These are phyloP conservation scores for Vitis rupestris DNA, from an alignment of 164 flowering plant genomes.

Conservation along the genomic window DNA sequence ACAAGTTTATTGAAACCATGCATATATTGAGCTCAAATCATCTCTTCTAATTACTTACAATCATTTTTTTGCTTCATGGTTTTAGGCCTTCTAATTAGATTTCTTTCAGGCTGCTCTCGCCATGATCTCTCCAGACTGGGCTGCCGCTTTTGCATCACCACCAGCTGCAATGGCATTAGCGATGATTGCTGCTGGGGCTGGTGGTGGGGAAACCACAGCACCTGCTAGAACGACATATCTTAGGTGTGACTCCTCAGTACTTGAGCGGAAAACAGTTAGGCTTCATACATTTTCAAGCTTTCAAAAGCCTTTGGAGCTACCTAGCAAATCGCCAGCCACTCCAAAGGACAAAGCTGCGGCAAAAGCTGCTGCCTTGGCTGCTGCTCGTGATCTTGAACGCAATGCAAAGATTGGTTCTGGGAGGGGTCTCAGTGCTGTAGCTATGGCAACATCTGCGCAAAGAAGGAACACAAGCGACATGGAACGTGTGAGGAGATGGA, in stretches of 20 bases:
- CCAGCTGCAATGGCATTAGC: slow-evolving; percentile 99
- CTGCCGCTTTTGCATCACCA: slow-evolving; percentile 99
- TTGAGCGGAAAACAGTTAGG: slow-evolving; percentile 70
- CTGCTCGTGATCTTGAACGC: slow-evolving; percentile 99
- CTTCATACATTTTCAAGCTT: slow-evolving; percentile 95
- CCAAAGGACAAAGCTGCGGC: slow-evolving; percentile 96
- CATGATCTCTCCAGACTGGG: slow-evolving; percentile 97
- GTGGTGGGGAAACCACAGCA: slow-evolving; percentile 74
- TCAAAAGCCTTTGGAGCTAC: slow-evolving; percentile 64
- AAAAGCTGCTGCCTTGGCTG: slow-evolving; percentile 98
- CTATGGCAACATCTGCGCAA: slow-evolving; percentile 99
- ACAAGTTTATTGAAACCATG: too few species aligned
- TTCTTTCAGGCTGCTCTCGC: slow-evolving; percentile 85
- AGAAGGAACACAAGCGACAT: slow-evolving; percentile 73
- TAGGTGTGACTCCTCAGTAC: slow-evolving; percentile 76
- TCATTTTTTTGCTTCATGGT: neutral
- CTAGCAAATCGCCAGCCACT: slow-evolving; percentile 48
- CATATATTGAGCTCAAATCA: too few species aligned
- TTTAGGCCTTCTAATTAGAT: slow-evolving; percentile 7
- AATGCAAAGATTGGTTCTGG: slow-evolving; percentile 98
- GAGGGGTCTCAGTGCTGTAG: slow-evolving; percentile 99
- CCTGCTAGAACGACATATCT: slow-evolving; percentile 61
- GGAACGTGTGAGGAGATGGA: slow-evolving; percentile 94
- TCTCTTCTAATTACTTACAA: too few species aligned
- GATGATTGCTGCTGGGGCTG: slow-evolving; percentile 99